Evolutionary conservation across 768 basidiomycete genomes (phyloP).

Genomic region (Calocera cornea): DNA sequence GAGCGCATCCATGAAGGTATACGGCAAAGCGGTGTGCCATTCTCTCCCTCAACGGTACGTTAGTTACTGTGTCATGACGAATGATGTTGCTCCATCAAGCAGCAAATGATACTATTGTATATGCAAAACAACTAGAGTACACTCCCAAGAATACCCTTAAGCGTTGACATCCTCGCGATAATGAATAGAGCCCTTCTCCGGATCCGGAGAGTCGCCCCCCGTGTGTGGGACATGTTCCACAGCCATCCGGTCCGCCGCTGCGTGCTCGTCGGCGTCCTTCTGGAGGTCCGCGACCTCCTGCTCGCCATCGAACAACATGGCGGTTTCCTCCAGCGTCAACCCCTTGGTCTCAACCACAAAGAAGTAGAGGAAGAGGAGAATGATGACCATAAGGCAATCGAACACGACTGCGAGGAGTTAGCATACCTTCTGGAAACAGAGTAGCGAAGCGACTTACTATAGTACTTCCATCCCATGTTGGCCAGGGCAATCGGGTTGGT

Average conservation of each 20-base stretch:
- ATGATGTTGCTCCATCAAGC: too few relatives aligned
- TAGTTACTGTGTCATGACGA: too few relatives aligned
- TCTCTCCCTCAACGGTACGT: too few relatives aligned
- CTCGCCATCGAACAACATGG: constrained; percentile 19
- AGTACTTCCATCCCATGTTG: constrained; percentile 12
- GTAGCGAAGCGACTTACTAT: not conserved
- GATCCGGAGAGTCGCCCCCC: not conserved
- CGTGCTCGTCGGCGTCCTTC: constrained; percentile 1
- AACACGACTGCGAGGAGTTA: not conserved
- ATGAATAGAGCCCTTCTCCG: constrained; percentile 3
- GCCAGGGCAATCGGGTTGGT: constrained; percentile 17
- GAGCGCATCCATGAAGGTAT: too few relatives aligned
- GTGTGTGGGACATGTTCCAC: not conserved
- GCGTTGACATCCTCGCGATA: constrained; percentile 2
- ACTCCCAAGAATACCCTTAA: not conserved
- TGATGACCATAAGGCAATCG: not conserved
- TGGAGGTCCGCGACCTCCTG: not conserved
- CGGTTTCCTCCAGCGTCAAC: constrained; percentile 22
- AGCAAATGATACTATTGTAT: not conserved
- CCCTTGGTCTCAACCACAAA: constrained; percentile 17
- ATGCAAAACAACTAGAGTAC: not conserved
- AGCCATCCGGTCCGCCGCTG: not conserved
- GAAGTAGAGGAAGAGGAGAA: constrained; percentile 8
- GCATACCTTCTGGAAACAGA: not conserved
- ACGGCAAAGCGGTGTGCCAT: too few relatives aligned